Conservation (phyloP, 768 basidiomycete genomes). For the Leccinum variicolor region DNA sequence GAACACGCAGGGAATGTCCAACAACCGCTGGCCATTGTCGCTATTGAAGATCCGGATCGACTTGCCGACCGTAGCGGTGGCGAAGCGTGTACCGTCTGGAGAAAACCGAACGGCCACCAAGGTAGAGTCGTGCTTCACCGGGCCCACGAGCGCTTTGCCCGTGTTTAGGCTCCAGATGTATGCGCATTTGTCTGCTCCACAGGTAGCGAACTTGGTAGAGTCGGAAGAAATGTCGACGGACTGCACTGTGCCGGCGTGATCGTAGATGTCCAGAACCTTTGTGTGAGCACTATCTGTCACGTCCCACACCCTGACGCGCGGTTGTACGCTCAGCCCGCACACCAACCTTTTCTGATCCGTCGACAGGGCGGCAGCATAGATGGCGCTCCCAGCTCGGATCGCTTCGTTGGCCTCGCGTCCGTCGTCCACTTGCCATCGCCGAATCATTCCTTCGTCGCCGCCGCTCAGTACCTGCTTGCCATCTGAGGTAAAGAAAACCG, state of each 20-base stretch:
- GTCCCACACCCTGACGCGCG: not conserved
- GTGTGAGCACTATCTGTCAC: not conserved
- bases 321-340: not conserved
- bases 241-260: not conserved
- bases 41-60: not conserved
- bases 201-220: not conserved
- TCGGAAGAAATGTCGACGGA: not conserved
- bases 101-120: not conserved
- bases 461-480: conserved; percentile 1
- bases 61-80: not conserved
- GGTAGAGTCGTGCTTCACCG: not conserved
- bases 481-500: not conserved
- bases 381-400: not conserved
- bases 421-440: not conserved
- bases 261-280: not conserved
- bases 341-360: not conserved
- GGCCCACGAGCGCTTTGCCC: not conserved
- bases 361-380: not conserved
- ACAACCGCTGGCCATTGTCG: not conserved
- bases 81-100: not conserved
- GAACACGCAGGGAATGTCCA: not conserved
- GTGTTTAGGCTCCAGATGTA: not conserved
- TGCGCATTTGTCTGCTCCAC: not conserved
- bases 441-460: conserved; percentile 1
- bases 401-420: not conserved